phyloP scores from a whole-genome alignment of 2,329 filamentous ascomycete species.

The Neurospora sp. region DNA sequence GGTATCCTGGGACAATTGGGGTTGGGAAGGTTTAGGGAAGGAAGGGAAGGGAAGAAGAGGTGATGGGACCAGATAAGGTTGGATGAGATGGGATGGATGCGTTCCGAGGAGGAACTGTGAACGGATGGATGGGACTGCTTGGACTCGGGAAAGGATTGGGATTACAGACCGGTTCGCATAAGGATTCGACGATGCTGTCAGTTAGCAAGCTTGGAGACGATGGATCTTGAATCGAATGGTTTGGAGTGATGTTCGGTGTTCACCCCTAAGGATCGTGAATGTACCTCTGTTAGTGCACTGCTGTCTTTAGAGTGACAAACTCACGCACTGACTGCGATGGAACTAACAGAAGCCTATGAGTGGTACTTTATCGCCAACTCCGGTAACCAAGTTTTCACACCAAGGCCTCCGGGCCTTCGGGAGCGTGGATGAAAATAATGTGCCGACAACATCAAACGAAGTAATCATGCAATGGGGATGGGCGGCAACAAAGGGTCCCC shows the following conservation, averaged over 20 bases:
- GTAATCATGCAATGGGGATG: too few species aligned
- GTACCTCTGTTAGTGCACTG: too few species aligned
- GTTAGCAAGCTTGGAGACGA: background rate
- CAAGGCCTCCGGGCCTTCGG: background rate
- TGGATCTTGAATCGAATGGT: background rate
- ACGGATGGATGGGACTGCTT: background rate
- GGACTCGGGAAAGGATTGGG: background rate
- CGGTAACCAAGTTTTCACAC: too few species aligned
- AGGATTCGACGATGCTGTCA: background rate
- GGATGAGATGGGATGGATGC: too few species aligned
- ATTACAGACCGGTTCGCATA: background rate
- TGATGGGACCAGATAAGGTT: too few species aligned
- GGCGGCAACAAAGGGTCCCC: too few species aligned
- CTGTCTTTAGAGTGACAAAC: too few species aligned
- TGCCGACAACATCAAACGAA: background rate
- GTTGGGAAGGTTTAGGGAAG: background rate
- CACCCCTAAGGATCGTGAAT: too few species aligned
- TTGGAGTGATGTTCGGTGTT: background rate
- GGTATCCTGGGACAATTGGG: background rate
- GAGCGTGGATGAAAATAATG: background rate
- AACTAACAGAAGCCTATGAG: background rate
- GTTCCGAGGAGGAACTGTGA: too few species aligned
- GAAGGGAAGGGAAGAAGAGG: background rate
- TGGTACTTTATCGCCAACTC: background rate
- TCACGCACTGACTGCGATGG: too few species aligned